phyloP scores from a whole-genome alignment of 805 yeast genomes.

The Candida ascalaphidarum region DNA sequence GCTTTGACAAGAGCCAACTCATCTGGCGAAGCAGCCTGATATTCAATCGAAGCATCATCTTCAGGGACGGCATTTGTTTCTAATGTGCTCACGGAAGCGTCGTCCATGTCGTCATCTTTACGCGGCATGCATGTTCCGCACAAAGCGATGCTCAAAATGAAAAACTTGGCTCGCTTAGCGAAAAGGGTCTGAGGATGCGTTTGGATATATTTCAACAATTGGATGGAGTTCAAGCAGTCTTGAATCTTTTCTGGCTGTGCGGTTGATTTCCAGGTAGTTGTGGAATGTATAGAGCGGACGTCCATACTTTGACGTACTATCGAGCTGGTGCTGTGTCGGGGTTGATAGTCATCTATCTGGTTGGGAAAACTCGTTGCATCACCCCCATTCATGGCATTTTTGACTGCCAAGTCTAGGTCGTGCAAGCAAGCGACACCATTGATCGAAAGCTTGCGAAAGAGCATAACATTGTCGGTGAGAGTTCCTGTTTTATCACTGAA shows the following conservation, averaged over 20 bases:
- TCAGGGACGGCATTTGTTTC: slow-evolving; percentile 3
- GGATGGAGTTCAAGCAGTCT: slow-evolving; percentile 43
- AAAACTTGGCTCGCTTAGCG: slow-evolving; percentile 68
- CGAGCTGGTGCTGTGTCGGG: slow-evolving; percentile 22
- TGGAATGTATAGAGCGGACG: slow-evolving; percentile 12
- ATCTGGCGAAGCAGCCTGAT: slow-evolving; percentile 95
- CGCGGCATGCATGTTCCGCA: slow-evolving; percentile 90
- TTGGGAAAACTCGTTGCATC: no score
- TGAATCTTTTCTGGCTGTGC: slow-evolving; percentile 39
- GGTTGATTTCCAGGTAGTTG: slow-evolving; percentile 36
- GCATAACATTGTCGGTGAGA: slow-evolving; percentile 88
- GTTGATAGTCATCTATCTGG: slow-evolving; percentile 6
- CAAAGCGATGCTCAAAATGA: slow-evolving; percentile 71
- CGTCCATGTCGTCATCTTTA: slow-evolving; percentile 11
- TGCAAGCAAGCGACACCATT: slow-evolving; percentile 90
- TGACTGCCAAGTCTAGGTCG: slow-evolving; percentile 44
- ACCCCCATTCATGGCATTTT: no score
- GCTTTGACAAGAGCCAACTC: slow-evolving; percentile 91
- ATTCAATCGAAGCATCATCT: slow-evolving; percentile 47
- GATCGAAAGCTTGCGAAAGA: slow-evolving; percentile 80
- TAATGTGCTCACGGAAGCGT: not conserved
- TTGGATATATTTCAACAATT: slow-evolving; percentile 64
- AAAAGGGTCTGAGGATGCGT: slow-evolving; percentile 60
- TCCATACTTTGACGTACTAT: slow-evolving; percentile 27
- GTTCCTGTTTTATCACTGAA: slow-evolving; percentile 98